Evolutionary conservation across 257 asterid species (phyloP).

Genomic region (Lycium ferocissimum): DNA sequence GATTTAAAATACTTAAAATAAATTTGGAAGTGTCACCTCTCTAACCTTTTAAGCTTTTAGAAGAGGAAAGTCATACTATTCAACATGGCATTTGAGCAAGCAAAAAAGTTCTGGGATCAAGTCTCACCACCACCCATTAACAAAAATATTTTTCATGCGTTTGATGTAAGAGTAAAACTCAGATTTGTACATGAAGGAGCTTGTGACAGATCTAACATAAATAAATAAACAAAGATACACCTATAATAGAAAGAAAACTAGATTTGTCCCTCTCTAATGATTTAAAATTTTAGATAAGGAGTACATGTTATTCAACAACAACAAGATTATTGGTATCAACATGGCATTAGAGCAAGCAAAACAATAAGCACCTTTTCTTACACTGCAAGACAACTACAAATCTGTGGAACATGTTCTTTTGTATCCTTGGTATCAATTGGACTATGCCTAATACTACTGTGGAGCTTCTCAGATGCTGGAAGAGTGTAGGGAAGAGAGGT

Average conservation of each 20-base stretch:
- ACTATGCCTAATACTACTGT: no score
- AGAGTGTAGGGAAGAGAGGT: no score
- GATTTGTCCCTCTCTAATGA: neutral
- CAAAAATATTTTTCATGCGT: neutral
- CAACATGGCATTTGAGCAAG: constrained; percentile 17
- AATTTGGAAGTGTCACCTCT: neutral
- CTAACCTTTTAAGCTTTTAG: constrained; percentile 10
- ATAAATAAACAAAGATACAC: neutral
- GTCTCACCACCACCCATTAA: neutral
- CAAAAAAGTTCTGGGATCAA: neutral
- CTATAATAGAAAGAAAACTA: neutral
- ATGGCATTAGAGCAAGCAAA: no score
- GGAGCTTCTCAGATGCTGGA: no score
- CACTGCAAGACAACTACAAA: no score
- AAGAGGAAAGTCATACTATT: neutral
- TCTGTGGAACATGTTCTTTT: no score
- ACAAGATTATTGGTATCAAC: neutral
- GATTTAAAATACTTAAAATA: neutral
- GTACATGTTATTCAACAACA: neutral
- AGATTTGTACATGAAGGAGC: constrained; percentile 12
- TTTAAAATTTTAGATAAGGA: neutral
- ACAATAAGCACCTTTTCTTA: no score
- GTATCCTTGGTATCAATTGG: no score
- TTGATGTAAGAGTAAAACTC: neutral
- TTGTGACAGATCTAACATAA: neutral